These are phyloP conservation scores for Melastoma malabathricum DNA, from an alignment of 345 rosid species.

Conservation along the genomic window DNA sequence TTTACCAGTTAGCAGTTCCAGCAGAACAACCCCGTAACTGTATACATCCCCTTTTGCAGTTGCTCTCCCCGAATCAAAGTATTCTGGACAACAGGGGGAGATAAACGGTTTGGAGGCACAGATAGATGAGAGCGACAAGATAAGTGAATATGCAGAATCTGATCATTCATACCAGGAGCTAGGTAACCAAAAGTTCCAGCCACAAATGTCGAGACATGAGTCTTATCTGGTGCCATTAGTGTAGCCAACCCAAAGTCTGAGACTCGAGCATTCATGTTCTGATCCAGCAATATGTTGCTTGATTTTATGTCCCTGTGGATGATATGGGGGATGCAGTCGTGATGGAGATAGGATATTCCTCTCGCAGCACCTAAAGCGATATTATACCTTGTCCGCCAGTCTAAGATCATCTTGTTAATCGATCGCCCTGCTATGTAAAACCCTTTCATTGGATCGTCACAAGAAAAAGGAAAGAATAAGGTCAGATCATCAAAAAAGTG, in stretches of 20 bases:
- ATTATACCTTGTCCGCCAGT: conserved; percentile 48
- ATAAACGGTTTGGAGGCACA: not conserved
- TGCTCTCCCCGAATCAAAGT: conserved; percentile 72
- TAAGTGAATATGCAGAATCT: not conserved
- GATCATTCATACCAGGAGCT: conserved; percentile 46
- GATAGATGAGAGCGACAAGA: no score
- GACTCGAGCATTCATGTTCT: conserved; percentile 69
- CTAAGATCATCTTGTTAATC: conserved; percentile 23
- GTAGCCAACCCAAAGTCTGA: conserved; percentile 84
- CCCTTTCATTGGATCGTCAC: not conserved
- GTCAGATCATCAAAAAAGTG: not conserved
- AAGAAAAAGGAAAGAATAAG: no score
- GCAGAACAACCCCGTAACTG: conserved; percentile 70
- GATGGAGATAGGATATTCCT: conserved; percentile 81
- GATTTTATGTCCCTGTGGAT: conserved; percentile 85
- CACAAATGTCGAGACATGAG: conserved; percentile 69
- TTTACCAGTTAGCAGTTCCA: conserved; percentile 71
- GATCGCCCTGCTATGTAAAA: conserved; percentile 33
- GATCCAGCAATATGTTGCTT: conserved; percentile 70
- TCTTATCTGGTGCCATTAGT: conserved; percentile 65
- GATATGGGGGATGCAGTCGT: conserved; percentile 81
- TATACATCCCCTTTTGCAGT: conserved; percentile 76
- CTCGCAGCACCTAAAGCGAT: conserved; percentile 79
- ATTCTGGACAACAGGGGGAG: conserved; percentile 28
- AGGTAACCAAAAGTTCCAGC: conserved; percentile 88